These are phyloP conservation scores for Andrographis paniculata DNA, from an alignment of 305 asterid genomes.

Conservation along the genomic window DNA sequence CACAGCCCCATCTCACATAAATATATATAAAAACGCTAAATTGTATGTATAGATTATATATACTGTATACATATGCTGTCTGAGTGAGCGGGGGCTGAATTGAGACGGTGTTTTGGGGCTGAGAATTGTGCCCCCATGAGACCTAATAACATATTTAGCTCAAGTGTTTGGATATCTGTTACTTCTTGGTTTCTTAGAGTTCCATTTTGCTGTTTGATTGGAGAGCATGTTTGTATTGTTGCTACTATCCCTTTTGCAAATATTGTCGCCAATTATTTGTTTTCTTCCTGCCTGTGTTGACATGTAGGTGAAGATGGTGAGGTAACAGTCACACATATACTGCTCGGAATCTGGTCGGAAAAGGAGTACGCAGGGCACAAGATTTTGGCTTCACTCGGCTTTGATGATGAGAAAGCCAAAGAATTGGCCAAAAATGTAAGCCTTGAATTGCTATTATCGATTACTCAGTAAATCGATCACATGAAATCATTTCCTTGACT, in stretches of 20 bases:
- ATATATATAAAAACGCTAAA: too few relatives aligned
- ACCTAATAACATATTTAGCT: too few relatives aligned
- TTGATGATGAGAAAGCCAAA: constrained; percentile 70
- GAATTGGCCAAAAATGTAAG: constrained; percentile 69
- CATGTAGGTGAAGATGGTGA: constrained; percentile 79
- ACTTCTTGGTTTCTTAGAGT: not conserved
- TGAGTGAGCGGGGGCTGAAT: too few relatives aligned
- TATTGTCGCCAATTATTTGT: not conserved
- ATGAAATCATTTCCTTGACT: constrained; percentile 3
- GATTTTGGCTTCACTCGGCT: constrained; percentile 66
- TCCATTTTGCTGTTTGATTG: not conserved
- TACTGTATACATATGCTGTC: too few relatives aligned
- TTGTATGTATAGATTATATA: too few relatives aligned
- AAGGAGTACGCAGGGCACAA: constrained; percentile 70
- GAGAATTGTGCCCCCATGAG: too few relatives aligned
- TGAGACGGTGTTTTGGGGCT: too few relatives aligned
- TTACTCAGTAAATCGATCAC: constrained; percentile 1
- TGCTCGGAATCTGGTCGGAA: constrained; percentile 86
- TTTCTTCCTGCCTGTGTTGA: not conserved
- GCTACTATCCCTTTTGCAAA: constrained; percentile 2
- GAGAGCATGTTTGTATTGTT: not conserved
- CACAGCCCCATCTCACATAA: too few relatives aligned
- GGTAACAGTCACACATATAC: constrained; percentile 52
- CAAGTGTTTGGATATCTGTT: not conserved
- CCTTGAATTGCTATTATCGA: constrained; percentile 3